Percentiles rank a stretch among this genome's conserved stretches.
Evolutionary conservation across 2,329 filamentous ascomycete genomes (phyloP).

Genomic region (Fusarium sulawesiense): DNA sequence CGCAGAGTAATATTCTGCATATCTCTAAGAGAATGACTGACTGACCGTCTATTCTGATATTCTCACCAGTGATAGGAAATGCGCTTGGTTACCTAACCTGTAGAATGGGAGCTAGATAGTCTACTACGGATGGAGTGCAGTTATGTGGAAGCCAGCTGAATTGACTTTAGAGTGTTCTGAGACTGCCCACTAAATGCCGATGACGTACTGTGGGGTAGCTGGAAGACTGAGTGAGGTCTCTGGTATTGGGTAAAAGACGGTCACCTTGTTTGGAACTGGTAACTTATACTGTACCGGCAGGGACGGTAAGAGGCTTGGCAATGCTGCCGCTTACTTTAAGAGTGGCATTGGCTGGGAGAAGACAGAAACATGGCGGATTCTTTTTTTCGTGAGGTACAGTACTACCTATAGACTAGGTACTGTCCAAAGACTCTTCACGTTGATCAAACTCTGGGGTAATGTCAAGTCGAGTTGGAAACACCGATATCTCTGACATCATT

Average conservation of each 20-base stretch:
- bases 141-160: background rate
- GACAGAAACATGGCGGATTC: too few species aligned
- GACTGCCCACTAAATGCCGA: constrained; percentile 3
- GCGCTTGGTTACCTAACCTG: too few species aligned
- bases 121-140: background rate
- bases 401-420: background rate
- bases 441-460: constrained; percentile 3
- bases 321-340: background rate
- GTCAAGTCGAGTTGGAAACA: background rate
- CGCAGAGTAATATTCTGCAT: constrained; percentile 6
- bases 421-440: background rate
- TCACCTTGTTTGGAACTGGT: background rate
- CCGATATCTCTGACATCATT: constrained; percentile 34
- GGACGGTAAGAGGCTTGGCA: background rate
- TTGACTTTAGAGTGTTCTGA: background rate
- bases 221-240: background rate
- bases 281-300: background rate
- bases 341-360: background rate
- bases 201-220: constrained; percentile 43
- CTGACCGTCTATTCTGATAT: background rate
- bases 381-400: background rate
- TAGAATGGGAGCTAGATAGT: too few species aligned
- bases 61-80: background rate
- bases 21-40: background rate
- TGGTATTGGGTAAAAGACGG: background rate